These are phyloP conservation scores for Hortaea werneckii DNA, from an alignment of 2,329 filamentous ascomycete species.

Conservation along the genomic window DNA sequence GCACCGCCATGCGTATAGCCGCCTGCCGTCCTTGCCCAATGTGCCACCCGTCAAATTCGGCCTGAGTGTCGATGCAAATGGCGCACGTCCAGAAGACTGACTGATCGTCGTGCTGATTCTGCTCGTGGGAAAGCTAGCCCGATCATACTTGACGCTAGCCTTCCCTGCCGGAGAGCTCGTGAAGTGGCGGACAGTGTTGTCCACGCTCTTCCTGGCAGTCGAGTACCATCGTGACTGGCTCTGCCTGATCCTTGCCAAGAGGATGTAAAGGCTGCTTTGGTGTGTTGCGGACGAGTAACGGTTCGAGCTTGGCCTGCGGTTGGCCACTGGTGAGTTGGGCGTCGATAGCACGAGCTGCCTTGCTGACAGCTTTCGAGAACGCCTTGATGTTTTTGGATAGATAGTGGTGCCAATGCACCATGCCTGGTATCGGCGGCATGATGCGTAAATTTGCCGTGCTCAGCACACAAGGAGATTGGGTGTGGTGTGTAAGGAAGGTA, in stretches of 20 bases:
- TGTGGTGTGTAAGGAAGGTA: background rate
- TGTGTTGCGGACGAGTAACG: constrained; percentile 47
- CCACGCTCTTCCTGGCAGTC: constrained; percentile 39
- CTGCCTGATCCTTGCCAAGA: constrained; percentile 49
- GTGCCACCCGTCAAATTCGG: constrained; percentile 87
- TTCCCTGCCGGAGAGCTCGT: constrained; percentile 32
- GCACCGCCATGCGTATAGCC: constrained; percentile 70
- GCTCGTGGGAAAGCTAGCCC: constrained; percentile 46
- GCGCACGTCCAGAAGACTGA: constrained; percentile 62
- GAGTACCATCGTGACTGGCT: constrained; percentile 54
- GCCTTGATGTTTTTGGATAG: constrained; percentile 24
- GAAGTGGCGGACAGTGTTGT: constrained; percentile 40
- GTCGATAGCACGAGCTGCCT: constrained; percentile 21
- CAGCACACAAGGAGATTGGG: constrained; percentile 2
- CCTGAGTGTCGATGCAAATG: constrained; percentile 79
- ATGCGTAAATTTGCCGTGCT: constrained; percentile 10
- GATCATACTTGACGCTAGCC: constrained; percentile 36
- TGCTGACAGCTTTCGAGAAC: constrained; percentile 16
- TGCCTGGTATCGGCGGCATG: constrained; percentile 28
- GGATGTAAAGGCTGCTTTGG: constrained; percentile 52
- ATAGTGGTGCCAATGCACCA: constrained; percentile 27
- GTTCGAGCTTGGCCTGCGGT: constrained; percentile 44
- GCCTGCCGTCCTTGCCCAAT: constrained; percentile 70
- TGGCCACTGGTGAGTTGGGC: constrained; percentile 21
- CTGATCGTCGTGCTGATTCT: constrained; percentile 46